phyloP scores from a whole-genome alignment of 2,329 filamentous ascomycete species.

The Pseudopyricularia cyperi region DNA sequence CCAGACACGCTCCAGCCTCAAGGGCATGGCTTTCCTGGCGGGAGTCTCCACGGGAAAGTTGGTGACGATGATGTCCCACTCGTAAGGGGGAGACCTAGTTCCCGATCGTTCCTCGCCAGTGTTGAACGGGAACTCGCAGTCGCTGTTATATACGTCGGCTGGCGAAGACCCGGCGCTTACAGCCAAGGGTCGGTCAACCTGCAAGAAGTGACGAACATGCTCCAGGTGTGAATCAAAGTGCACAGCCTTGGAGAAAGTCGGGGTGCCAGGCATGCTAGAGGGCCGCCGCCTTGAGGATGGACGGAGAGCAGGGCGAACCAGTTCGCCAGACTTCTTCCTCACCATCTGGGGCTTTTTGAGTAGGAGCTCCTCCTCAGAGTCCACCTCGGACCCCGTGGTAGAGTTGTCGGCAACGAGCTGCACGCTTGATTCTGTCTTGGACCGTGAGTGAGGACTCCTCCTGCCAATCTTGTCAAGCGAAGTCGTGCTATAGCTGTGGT shows the following conservation, averaged over 20 bases:
- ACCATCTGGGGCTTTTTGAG: constrained; percentile 87
- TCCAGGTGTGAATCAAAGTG: constrained; percentile 96
- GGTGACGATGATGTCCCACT: constrained; percentile 77
- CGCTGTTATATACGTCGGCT: constrained; percentile 75
- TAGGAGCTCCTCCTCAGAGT: constrained; percentile 43
- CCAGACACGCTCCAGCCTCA: constrained; percentile 77
- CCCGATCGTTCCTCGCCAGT: constrained; percentile 13
- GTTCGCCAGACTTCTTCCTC: constrained; percentile 93
- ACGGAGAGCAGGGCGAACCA: constrained; percentile 84
- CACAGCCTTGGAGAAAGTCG: constrained; percentile 91
- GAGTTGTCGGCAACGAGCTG: constrained; percentile 32
- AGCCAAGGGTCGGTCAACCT: constrained; percentile 87
- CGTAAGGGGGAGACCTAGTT: constrained; percentile 39
- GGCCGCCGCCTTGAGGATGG: constrained; percentile 68
- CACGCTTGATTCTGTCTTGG: constrained; percentile 40
- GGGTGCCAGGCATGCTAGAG: constrained; percentile 94
- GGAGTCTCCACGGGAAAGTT: constrained; percentile 67
- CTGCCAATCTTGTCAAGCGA: constrained; percentile 29
- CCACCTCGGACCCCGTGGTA: constrained; percentile 44
- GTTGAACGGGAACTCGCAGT: constrained; percentile 78
- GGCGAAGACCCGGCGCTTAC: constrained; percentile 92
- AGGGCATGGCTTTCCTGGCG: constrained; percentile 49
- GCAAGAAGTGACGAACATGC: constrained; percentile 89
- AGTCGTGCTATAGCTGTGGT: constrained; percentile 34
- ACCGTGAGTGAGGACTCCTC: constrained; percentile 36